Percentiles rank a stretch among this genome's conserved stretches.
These are phyloP conservation scores for Nidularia sp. DNA, from an alignment of 768 basidiomycete species.

Conservation along the genomic window DNA sequence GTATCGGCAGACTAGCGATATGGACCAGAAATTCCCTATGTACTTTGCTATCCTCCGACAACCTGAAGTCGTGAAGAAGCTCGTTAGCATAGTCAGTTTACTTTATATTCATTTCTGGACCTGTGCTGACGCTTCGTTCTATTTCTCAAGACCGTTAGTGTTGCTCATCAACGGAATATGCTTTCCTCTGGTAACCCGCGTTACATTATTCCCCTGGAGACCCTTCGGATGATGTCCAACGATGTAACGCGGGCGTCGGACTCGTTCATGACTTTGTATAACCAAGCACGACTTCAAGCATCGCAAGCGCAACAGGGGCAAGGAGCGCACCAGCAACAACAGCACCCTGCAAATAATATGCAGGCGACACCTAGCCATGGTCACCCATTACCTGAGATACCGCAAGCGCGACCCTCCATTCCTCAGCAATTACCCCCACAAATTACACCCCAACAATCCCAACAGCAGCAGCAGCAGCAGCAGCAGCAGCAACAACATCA, in stretches of 20 bases:
- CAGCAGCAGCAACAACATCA: conserved; percentile 12
- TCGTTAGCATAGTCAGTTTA: conserved; percentile 50
- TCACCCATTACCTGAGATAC: neutral
- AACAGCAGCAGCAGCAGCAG: conserved; percentile 10
- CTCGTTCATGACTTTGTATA: conserved; percentile 24
- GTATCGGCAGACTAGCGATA: conserved; percentile 36
- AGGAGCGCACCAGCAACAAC: conserved; percentile 11
- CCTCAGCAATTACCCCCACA: conserved; percentile 1
- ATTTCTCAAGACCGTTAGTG: conserved; percentile 34
- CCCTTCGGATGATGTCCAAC: conserved; percentile 37
- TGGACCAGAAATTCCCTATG: conserved; percentile 48
- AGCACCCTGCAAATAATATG: neutral
- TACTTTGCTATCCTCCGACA: conserved; percentile 40
- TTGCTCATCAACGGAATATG: conserved; percentile 38
- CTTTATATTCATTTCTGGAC: neutral
- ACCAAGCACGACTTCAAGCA: conserved; percentile 8
- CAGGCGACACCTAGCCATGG: neutral
- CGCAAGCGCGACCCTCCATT: neutral
- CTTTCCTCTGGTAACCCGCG: conserved; percentile 34
- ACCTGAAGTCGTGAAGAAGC: conserved; percentile 43
- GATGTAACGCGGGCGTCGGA: conserved; percentile 40
- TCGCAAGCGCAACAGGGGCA: conserved; percentile 13
- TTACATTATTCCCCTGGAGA: conserved; percentile 31
- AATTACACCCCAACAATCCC: conserved; percentile 4
- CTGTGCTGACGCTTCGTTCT: conserved; percentile 3